These are phyloP conservation scores for Calonectria montana DNA, from an alignment of 2,329 filamentous ascomycete species.

Conservation along the genomic window DNA sequence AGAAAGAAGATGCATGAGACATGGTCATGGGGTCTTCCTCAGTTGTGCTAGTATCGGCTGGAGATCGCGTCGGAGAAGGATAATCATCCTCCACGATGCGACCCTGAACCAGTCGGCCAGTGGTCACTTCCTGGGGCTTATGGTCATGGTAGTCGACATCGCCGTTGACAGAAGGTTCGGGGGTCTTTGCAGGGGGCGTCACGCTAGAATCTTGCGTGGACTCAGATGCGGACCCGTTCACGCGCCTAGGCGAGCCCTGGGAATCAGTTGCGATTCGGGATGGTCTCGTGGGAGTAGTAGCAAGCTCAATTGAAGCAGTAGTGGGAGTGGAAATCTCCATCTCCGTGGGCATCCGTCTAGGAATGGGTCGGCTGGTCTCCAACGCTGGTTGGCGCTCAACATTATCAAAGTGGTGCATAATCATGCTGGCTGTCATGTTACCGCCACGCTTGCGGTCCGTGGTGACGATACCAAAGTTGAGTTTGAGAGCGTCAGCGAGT, in stretches of 20 bases:
- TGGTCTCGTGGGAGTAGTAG: slow-evolving; percentile 36
- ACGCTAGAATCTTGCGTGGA: slow-evolving; percentile 29
- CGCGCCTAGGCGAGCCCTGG: slow-evolving; percentile 56
- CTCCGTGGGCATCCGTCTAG: slow-evolving; percentile 32
- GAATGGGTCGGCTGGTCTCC: slow-evolving; percentile 47
- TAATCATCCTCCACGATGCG: slow-evolving; percentile 97
- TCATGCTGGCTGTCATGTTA: slow-evolving; percentile 82
- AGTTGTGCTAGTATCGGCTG: slow-evolving; percentile 71
- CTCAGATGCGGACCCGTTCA: slow-evolving; percentile 38
- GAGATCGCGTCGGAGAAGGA: slow-evolving; percentile 79
- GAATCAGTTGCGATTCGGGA: slow-evolving; percentile 54
- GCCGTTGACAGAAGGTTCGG: slow-evolving; percentile 46
- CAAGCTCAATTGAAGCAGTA: slow-evolving; percentile 3
- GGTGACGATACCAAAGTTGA: slow-evolving; percentile 97
- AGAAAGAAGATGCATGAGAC: slow-evolving; percentile 83
- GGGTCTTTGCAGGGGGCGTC: slow-evolving; percentile 39
- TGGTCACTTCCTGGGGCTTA: slow-evolving; percentile 88
- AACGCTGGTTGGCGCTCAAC: slow-evolving; percentile 60
- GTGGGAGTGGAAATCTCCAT: slow-evolving; percentile 31
- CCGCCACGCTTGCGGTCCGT: slow-evolving; percentile 79
- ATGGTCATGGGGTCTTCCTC: slow-evolving; percentile 87
- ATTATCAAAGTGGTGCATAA: slow-evolving; percentile 76
- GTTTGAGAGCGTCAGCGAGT: slow-evolving; percentile 92
- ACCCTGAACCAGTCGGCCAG: slow-evolving; percentile 89
- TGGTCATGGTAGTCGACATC: slow-evolving; percentile 76